Conservation (phyloP, 176 grass and related monocot species). For the Canna indica region DNA sequence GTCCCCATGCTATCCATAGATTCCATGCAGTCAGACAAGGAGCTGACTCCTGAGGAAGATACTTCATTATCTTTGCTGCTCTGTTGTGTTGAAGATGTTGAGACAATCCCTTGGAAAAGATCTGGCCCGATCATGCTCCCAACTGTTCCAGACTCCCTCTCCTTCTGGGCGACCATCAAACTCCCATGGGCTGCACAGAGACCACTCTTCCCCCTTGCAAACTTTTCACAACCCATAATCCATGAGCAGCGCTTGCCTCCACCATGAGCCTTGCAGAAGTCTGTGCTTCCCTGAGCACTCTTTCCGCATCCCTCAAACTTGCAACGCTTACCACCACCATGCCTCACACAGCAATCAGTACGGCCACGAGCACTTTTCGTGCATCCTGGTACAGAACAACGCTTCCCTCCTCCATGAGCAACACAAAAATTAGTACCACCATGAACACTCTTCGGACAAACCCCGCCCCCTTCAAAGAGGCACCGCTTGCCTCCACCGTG, state of each 20-base stretch:
- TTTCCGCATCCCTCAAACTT: constrained; percentile 49
- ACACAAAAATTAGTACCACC: constrained; percentile 76
- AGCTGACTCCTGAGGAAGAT: constrained; percentile 39
- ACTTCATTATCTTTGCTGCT: constrained; percentile 42
- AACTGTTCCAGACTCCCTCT: constrained; percentile 13
- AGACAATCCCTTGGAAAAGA: constrained; percentile 41
- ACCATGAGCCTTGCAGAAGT: constrained; percentile 78
- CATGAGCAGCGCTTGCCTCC: constrained; percentile 58
- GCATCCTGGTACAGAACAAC: constrained; percentile 42
- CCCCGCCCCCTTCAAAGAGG: constrained; percentile 59
- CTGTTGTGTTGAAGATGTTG: constrained; percentile 26
- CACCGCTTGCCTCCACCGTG: constrained; percentile 82
- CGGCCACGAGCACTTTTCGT: constrained; percentile 75
- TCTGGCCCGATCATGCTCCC: constrained; percentile 21
- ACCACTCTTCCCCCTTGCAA: constrained; percentile 56
- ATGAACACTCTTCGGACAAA: constrained; percentile 77
- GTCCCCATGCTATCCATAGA: constrained; percentile 30
- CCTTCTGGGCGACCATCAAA: constrained; percentile 31
- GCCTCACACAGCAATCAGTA: constrained; percentile 66
- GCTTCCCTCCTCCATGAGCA: constrained; percentile 72
- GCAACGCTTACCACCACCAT: constrained; percentile 79
- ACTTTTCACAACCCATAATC: constrained; percentile 67
- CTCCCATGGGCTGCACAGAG: constrained; percentile 58
- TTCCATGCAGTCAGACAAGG: constrained; percentile 41
- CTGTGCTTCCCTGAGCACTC: constrained; percentile 82